Evolutionary conservation across 768 basidiomycete genomes (phyloP).

Genomic region (Suillus luteus): DNA sequence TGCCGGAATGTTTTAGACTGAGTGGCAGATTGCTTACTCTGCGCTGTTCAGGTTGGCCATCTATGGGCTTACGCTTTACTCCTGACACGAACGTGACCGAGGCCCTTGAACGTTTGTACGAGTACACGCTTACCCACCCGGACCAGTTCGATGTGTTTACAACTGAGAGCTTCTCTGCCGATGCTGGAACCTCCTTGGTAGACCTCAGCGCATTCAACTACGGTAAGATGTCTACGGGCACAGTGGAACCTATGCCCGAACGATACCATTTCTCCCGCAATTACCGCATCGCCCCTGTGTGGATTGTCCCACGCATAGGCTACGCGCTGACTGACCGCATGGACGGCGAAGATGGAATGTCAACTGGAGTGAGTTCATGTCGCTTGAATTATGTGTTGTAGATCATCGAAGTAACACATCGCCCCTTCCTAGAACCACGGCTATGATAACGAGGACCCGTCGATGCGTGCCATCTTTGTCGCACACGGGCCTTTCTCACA

Average conservation of each 20-base stretch:
- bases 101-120: conserved; percentile 52
- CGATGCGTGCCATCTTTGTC: conserved; percentile 91
- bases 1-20: conserved; percentile 19
- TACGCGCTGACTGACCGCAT: conserved; percentile 73
- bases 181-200: background rate
- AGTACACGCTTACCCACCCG: conserved; percentile 28
- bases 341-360: conserved; percentile 62
- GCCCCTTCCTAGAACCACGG: conserved; percentile 69
- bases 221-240: conserved; percentile 19
- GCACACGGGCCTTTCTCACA: conserved; percentile 88
- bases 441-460: conserved; percentile 75
- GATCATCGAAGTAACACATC: background rate
- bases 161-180: conserved; percentile 16
- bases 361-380: conserved; percentile 64
- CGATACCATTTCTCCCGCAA: conserved; percentile 74
- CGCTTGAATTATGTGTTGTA: background rate
- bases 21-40: conserved; percentile 16
- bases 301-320: conserved; percentile 78
- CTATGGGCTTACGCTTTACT: conserved; percentile 81
- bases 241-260: conserved; percentile 58
- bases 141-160: conserved; percentile 64
- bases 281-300: conserved; percentile 86
- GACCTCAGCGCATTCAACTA: background rate
- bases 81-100: conserved; percentile 54
- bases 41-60: conserved; percentile 76